Evolutionary conservation across 2,329 filamentous ascomycete species (phyloP).

Genomic region (Venturia pyrina): DNA sequence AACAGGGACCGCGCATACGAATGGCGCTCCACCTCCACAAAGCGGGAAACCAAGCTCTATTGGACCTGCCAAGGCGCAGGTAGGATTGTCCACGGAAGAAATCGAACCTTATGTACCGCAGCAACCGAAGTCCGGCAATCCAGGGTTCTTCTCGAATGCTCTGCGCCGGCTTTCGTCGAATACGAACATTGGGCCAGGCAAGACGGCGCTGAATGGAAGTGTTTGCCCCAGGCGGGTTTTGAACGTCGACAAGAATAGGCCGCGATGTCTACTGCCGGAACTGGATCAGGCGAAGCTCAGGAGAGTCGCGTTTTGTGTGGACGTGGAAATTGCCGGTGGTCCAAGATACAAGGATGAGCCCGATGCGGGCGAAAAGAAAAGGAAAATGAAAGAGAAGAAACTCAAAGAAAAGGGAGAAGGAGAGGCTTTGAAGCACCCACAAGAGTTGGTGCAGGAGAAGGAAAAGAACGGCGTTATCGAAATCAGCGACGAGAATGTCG

Average conservation of each 20-base stretch:
- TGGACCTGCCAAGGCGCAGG: background rate
- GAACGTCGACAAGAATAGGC: slow-evolving; percentile 73
- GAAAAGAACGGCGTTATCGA: slow-evolving; percentile 37
- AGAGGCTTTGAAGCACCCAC: slow-evolving; percentile 59
- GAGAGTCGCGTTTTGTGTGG: slow-evolving; percentile 88
- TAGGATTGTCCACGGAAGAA: slow-evolving; percentile 26
- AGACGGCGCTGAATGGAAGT: slow-evolving; percentile 50
- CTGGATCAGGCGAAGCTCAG: slow-evolving; percentile 72
- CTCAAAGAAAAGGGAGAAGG: slow-evolving; percentile 62
- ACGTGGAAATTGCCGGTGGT: slow-evolving; percentile 89
- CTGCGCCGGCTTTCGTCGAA: slow-evolving; percentile 69
- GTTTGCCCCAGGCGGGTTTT: slow-evolving; percentile 71
- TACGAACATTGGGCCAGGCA: slow-evolving; percentile 33
- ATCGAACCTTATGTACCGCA: slow-evolving; percentile 60
- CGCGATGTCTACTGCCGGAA: slow-evolving; percentile 69
- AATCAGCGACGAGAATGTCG: slow-evolving; percentile 28
- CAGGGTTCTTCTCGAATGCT: slow-evolving; percentile 61
- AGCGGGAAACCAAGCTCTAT: slow-evolving; percentile 16
- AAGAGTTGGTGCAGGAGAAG: slow-evolving; percentile 44
- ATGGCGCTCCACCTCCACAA: slow-evolving; percentile 15
- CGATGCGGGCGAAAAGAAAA: slow-evolving; percentile 28
- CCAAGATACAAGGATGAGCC: slow-evolving; percentile 56
- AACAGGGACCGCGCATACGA: slow-evolving; percentile 15
- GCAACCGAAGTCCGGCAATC: slow-evolving; percentile 51
- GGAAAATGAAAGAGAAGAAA: slow-evolving; percentile 52